Evolutionary conservation across 805 yeast genomes (phyloP), one percentile per base, ranked within the genome.

Genomic region (Maudiozyma barnettii): DNA sequence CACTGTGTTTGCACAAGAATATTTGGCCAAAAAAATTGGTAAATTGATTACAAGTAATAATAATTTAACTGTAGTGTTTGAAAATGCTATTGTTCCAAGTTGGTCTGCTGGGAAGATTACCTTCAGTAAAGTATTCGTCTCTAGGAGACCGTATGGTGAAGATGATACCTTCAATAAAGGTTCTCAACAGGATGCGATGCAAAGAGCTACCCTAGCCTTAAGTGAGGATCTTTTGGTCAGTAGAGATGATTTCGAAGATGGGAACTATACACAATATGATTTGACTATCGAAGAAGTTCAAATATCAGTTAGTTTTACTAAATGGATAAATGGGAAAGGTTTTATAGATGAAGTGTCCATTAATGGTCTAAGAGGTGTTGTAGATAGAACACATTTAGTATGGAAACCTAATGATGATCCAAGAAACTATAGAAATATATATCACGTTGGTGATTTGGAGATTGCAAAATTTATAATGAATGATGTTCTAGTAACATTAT

Each of bases 181-280:
- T 14, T 80, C 86, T 1, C 90, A 82, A 57, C 75, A 78, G 4
- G 84, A 75, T 40, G 90, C 91, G 0, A 77, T 77, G 22, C 82
- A 81, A 22, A 75, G 77, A 37, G 78, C 82, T 26, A 59, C 57
- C 43, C 49, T 60, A 31, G 71, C 70, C 1, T 46, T 65, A 8
- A 58, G 60, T 33, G 66, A 61, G 16, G 52, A 58, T 35, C 45
- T 57, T 7, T 48, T 64, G 12, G 55, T 65, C 5, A 59, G 57
- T 23, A 72, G 66, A 14, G 74, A 67, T 23, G 68, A 67, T 19
- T 71, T 68, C 47, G 96, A 84, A 56, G 95, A 89, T 61, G 98
- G 97, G 1, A 93, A 93, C 65, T 93, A 90, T 65, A 91, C 99
- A 0, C 99, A 93, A 63, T 93, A 83, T 63, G 99, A 93, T 64